These are phyloP conservation scores for Vitis rupestris DNA, from an alignment of 164 flowering plant genomes.

Conservation along the genomic window DNA sequence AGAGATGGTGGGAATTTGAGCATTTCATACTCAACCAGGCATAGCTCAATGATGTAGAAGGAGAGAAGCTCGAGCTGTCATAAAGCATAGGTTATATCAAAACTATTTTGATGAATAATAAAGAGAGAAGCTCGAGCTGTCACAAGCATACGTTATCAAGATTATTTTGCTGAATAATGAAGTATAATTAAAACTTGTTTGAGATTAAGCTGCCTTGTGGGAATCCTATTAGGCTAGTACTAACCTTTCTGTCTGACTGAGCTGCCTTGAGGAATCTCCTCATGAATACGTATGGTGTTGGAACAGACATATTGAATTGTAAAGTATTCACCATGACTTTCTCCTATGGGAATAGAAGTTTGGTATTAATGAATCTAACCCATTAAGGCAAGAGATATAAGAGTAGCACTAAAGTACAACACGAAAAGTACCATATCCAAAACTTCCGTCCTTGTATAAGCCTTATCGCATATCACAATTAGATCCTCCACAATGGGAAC, in stretches of 20 bases:
- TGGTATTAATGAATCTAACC: neutral
- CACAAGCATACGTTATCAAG: neutral
- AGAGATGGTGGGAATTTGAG: constrained; percentile 45
- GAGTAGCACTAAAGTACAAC: neutral
- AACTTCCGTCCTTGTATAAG: constrained; percentile 30
- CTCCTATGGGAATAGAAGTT: constrained; percentile 21
- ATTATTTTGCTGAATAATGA: neutral
- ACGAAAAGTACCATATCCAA: constrained; percentile 30
- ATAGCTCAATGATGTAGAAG: constrained; percentile 43
- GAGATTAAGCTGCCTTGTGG: neutral
- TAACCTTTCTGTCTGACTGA: constrained; percentile 31
- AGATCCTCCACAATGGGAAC: constrained; percentile 36
- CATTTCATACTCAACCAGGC: constrained; percentile 51
- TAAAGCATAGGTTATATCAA: neutral
- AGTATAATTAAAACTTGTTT: too few relatives aligned
- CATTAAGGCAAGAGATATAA: neutral
- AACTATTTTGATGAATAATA: neutral
- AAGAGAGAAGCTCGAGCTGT: constrained; percentile 44
- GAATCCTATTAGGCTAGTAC: neutral
- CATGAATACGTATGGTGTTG: constrained; percentile 40
- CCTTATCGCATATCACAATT: constrained; percentile 34
- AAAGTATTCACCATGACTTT: constrained; percentile 30
- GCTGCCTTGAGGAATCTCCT: constrained; percentile 38
- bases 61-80: constrained; percentile 41
- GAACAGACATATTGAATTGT: constrained; percentile 35